Evolutionary conservation across 2,329 filamentous ascomycete genomes (phyloP).

Genomic region (Alternaria gansuensis): DNA sequence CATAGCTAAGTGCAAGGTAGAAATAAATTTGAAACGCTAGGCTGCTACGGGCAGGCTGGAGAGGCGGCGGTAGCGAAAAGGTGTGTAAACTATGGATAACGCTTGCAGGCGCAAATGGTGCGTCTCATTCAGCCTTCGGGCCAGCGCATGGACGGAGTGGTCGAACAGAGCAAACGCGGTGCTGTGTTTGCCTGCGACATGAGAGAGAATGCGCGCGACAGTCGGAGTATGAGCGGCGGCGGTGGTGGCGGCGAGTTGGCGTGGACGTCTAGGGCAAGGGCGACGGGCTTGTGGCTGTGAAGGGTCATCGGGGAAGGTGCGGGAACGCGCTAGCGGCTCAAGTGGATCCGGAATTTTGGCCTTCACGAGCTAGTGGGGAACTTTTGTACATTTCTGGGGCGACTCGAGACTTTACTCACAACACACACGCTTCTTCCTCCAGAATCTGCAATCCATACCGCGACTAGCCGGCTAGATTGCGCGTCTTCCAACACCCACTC

Average conservation of each 20-base stretch:
- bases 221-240: slow-evolving; percentile 18
- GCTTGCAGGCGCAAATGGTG: slow-evolving; percentile 13
- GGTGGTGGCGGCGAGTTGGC: slow-evolving; percentile 24
- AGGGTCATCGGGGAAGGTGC: slow-evolving; percentile 23
- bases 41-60: slow-evolving; percentile 5
- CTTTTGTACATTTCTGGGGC: slow-evolving; percentile 20
- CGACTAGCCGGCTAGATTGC: neutral
- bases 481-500: neutral
- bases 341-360: slow-evolving; percentile 27
- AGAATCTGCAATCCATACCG: neutral
- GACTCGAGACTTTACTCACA: neutral
- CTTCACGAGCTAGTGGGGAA: slow-evolving; percentile 24
- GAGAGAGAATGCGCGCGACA: slow-evolving; percentile 29
- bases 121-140: slow-evolving; percentile 43
- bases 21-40: slow-evolving; percentile 19
- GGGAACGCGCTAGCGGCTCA: slow-evolving; percentile 23
- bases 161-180: slow-evolving; percentile 42
- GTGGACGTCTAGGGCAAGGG: slow-evolving; percentile 28
- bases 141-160: slow-evolving; percentile 40
- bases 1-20: slow-evolving; percentile 31
- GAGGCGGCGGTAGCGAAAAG: slow-evolving; percentile 20
- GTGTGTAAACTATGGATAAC: slow-evolving; percentile 21
- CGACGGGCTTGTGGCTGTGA: slow-evolving; percentile 19
- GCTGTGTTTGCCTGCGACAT: slow-evolving; percentile 48
- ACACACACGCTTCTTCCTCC: neutral